A percentile compares a stretch with the other conserved stretches of the same genome.
Evolutionary conservation across 192 early-diverging fungal genomes (phyloP).

Genomic region (Phlyctochytrium planicorne): DNA sequence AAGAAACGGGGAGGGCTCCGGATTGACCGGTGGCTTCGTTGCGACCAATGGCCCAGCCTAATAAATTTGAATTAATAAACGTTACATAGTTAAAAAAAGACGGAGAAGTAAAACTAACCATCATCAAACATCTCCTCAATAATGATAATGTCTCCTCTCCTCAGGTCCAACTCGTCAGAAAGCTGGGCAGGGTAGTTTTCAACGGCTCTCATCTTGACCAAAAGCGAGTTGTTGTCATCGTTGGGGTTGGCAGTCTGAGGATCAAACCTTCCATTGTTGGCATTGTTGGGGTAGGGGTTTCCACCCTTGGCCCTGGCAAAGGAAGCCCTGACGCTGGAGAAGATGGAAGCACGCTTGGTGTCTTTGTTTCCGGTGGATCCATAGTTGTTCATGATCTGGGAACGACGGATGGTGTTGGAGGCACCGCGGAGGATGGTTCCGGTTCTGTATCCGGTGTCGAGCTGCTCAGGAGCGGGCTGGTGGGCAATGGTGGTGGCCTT

Average conservation of each 20-base stretch:
- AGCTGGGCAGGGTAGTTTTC: constrained; percentile 12
- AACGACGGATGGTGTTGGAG: neutral
- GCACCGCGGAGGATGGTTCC: constrained; percentile 16
- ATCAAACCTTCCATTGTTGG: neutral
- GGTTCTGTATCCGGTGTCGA: neutral
- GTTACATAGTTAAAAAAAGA: too few species aligned
- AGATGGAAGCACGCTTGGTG: neutral
- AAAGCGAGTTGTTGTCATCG: neutral
- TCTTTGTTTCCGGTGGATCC: neutral
- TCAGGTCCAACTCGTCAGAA: constrained; percentile 14
- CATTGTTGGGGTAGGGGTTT: too few species aligned
- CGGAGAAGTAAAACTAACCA: too few species aligned
- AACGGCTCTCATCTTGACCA: constrained; percentile 19
- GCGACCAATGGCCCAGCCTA: constrained; percentile 31
- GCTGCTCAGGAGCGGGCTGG: constrained; percentile 12
- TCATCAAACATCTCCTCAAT: constrained; percentile 22
- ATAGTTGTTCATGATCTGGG: neutral
- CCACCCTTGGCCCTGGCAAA: too few species aligned
- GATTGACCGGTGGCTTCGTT: constrained; percentile 32
- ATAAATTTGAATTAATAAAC: too few species aligned
- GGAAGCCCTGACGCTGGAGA: neutral
- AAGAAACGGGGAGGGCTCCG: constrained; percentile 34
- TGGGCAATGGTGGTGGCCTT: constrained; percentile 21
- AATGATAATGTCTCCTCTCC: constrained; percentile 10
- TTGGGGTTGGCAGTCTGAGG: neutral